A percentile compares a stretch with the other conserved stretches of the same genome.
Conservation (phyloP, 768 basidiomycete genomes). For the Serpula lacrymans region DNA sequence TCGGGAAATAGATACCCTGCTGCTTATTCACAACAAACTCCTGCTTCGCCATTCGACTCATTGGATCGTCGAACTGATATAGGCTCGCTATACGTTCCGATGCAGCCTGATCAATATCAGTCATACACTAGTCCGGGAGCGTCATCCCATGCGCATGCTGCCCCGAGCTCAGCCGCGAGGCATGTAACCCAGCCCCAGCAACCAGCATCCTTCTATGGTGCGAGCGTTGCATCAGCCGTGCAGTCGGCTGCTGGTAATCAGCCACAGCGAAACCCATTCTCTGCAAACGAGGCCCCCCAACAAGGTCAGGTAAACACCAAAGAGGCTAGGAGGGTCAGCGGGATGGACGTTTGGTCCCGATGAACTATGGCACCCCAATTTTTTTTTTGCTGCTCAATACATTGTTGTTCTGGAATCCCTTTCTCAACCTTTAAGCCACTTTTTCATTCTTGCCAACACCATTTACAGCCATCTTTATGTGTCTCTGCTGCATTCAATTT, state of each 20-base stretch:
- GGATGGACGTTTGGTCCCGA: constrained; percentile 76
- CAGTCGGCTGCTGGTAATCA: constrained; percentile 24
- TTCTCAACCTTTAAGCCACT: not conserved
- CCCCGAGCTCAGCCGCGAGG: constrained; percentile 28
- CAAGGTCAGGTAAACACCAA: constrained; percentile 43
- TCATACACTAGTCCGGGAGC: constrained; percentile 43
- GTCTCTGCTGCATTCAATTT: not conserved
- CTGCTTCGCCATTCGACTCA: constrained; percentile 52
- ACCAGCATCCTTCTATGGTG: constrained; percentile 68
- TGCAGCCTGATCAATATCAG: constrained; percentile 80
- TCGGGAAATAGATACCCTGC: constrained; percentile 60
- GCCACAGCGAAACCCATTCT: constrained; percentile 33
- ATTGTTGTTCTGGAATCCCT: not conserved
- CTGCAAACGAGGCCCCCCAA: constrained; percentile 39
- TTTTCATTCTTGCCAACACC: too few species aligned
- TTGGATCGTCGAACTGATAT: constrained; percentile 63
- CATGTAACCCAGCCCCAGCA: constrained; percentile 39
- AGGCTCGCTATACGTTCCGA: constrained; percentile 69
- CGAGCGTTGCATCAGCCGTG: constrained; percentile 53
- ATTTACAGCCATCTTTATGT: constrained; percentile 2
- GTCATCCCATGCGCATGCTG: constrained; percentile 20
- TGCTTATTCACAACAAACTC: constrained; percentile 46
- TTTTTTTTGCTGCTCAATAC: constrained; percentile 7
- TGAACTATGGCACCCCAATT: constrained; percentile 32
- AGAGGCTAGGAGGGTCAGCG: constrained; percentile 57